A percentile compares a stretch with the other conserved stretches of the same genome.
These are phyloP conservation scores for Umbelopsis vinacea DNA, from an alignment of 192 early-diverging fungal species.

Conservation along the genomic window DNA sequence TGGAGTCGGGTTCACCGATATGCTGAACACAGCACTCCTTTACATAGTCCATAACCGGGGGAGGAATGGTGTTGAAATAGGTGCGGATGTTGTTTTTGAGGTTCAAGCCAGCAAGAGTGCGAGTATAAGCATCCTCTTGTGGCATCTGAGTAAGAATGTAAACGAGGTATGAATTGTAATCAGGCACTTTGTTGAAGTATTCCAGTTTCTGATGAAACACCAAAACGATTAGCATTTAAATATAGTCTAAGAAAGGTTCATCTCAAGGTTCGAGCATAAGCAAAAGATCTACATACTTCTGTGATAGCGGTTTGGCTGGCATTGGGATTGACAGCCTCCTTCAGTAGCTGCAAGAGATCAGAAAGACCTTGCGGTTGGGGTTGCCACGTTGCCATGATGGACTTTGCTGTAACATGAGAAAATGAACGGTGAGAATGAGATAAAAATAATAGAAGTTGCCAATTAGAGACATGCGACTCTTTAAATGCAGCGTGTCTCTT, in stretches of 20 bases:
- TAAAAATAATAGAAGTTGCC: not conserved
- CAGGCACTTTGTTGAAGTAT: slow-evolving; percentile 81
- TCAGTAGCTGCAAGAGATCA: slow-evolving; percentile 76
- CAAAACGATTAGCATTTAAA: not conserved
- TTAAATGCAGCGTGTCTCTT: too few species aligned
- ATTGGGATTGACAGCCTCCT: slow-evolving; percentile 68
- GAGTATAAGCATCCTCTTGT: slow-evolving; percentile 72
- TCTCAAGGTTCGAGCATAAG: not conserved
- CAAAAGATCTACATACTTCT: slow-evolving; percentile 10
- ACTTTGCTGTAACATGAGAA: slow-evolving; percentile 1
- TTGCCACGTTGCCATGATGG: slow-evolving; percentile 63
- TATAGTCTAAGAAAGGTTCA: not conserved
- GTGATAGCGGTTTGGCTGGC: slow-evolving; percentile 59
- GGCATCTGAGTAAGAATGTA: slow-evolving; percentile 81
- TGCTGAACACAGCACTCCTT: slow-evolving; percentile 40
- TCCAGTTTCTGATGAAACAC: slow-evolving; percentile 66
- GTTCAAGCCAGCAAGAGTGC: slow-evolving; percentile 87
- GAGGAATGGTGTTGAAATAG: slow-evolving; percentile 58
- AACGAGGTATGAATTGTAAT: slow-evolving; percentile 92
- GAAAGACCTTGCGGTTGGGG: slow-evolving; percentile 78
- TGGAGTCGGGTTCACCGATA: slow-evolving; percentile 71
- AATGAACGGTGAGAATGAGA: not conserved
- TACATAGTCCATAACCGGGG: slow-evolving; percentile 50
- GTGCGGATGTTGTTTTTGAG: slow-evolving; percentile 82
- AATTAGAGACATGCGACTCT: not conserved